Evolutionary conservation across 2,329 filamentous ascomycete genomes (phyloP).

Genomic region (Cercospora brassicicola): DNA sequence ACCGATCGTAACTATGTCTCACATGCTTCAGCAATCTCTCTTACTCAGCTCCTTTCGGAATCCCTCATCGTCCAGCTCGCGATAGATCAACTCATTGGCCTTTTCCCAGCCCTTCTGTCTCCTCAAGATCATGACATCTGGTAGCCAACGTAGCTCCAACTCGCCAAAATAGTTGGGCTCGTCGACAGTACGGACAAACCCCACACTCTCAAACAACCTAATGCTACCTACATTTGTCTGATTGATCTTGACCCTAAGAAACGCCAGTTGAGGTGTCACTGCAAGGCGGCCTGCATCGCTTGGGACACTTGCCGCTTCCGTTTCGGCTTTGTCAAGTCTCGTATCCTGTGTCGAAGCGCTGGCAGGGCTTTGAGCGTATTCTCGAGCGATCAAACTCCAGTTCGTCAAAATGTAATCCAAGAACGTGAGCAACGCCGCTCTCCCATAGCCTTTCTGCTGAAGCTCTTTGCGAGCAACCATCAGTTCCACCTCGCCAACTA

Average conservation of each 20-base stretch:
- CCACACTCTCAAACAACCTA: slow-evolving; percentile 60
- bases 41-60: not conserved
- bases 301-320: not conserved
- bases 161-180: slow-evolving; percentile 67
- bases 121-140: slow-evolving; percentile 20
- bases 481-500: slow-evolving; percentile 75
- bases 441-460: slow-evolving; percentile 65
- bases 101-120: slow-evolving; percentile 25
- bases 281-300: not conserved
- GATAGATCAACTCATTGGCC: slow-evolving; percentile 17
- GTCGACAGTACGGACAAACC: slow-evolving; percentile 54
- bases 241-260: slow-evolving; percentile 63
- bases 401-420: slow-evolving; percentile 65
- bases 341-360: slow-evolving; percentile 25
- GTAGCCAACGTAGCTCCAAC: slow-evolving; percentile 56
- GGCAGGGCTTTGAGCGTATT: slow-evolving; percentile 21
- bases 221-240: slow-evolving; percentile 59
- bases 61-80: not conserved
- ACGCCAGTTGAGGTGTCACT: slow-evolving; percentile 37
- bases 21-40: not conserved
- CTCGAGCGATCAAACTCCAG: slow-evolving; percentile 49
- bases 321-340: not conserved
- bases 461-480: slow-evolving; percentile 70
- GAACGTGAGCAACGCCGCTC: slow-evolving; percentile 65
- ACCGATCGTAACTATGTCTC: not conserved